Percentiles rank a stretch among this genome's conserved stretches.
phyloP scores from a whole-genome alignment of 78 protist genomes.

The Reticulomyxa filosa region DNA sequence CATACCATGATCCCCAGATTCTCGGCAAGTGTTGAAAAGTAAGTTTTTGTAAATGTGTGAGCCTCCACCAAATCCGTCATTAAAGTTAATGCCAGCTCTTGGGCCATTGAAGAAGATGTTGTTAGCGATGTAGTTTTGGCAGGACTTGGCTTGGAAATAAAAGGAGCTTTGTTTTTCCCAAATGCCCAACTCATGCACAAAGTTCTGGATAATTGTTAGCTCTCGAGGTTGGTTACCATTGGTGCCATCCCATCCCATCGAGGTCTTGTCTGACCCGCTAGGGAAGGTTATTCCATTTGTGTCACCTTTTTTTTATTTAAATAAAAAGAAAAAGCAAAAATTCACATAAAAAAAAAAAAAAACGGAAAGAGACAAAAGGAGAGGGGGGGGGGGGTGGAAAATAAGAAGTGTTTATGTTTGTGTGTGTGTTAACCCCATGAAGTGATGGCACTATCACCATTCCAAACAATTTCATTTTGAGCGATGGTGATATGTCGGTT shows the following conservation, averaged over 20 bases:
- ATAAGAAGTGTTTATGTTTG: too few species aligned
- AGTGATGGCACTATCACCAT: slow-evolving; percentile 11
- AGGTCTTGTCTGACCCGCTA: too few species aligned
- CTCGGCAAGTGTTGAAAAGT: slow-evolving; percentile 17
- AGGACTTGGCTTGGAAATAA: slow-evolving; percentile 15
- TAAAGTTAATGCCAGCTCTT: slow-evolving; percentile 20
- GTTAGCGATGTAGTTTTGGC: not conserved
- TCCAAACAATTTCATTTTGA: not conserved
- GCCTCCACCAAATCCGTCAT: slow-evolving; percentile 35
- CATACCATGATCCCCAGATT: slow-evolving; percentile 24
- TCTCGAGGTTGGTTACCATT: slow-evolving; percentile 10
- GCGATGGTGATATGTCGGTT: not conserved
- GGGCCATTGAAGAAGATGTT: slow-evolving; percentile 28
- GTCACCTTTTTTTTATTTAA: too few species aligned
- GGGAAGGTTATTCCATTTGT: too few species aligned
- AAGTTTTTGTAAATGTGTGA: not conserved
- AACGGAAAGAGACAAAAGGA: too few species aligned
- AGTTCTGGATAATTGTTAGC: not conserved
- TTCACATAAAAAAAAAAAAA: too few species aligned
- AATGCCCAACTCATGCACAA: slow-evolving; percentile 18
- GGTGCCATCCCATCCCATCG: too few species aligned
- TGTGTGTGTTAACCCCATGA: slow-evolving; percentile 28
- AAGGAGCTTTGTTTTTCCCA: slow-evolving; percentile 13
- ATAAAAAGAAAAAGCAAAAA: too few species aligned
- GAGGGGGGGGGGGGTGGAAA: too few species aligned